phyloP scores from a whole-genome alignment of 2,329 filamentous ascomycete species.

The Pestalotiopsis sp. region DNA sequence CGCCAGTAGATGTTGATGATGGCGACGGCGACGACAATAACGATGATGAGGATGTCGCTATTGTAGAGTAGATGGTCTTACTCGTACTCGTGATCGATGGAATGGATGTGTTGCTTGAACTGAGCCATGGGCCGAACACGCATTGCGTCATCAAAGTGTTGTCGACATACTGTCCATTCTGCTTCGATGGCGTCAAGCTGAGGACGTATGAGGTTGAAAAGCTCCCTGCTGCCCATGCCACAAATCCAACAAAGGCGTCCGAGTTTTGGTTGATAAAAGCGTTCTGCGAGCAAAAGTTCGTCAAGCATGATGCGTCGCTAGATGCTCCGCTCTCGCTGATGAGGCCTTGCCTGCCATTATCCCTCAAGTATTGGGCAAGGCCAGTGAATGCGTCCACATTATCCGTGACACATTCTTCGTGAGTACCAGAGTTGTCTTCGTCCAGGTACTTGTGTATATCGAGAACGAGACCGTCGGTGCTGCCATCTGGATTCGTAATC shows the following conservation, averaged over 20 bases:
- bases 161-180: conserved; percentile 33
- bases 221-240: conserved; percentile 47
- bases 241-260: conserved; percentile 47
- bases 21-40: conserved; percentile 11
- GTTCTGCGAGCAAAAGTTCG: conserved; percentile 46
- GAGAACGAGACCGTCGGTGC: conserved; percentile 55
- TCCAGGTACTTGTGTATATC: conserved; percentile 65
- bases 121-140: conserved; percentile 36
- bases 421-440: conserved; percentile 54
- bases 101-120: conserved; percentile 15
- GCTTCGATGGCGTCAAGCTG: conserved; percentile 39
- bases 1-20: not conserved
- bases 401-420: conserved; percentile 52
- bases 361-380: conserved; percentile 46
- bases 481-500: conserved; percentile 60
- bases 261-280: conserved; percentile 44
- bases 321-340: conserved; percentile 55
- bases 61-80: not conserved
- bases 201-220: conserved; percentile 42
- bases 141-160: conserved; percentile 44
- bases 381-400: conserved; percentile 49
- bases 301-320: conserved; percentile 40
- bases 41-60: not conserved
- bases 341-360: conserved; percentile 47
- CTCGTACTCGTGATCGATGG: not conserved